Evolutionary conservation across 306 rosid species (phyloP).

Genomic region (Oemleria cerasiformis): DNA sequence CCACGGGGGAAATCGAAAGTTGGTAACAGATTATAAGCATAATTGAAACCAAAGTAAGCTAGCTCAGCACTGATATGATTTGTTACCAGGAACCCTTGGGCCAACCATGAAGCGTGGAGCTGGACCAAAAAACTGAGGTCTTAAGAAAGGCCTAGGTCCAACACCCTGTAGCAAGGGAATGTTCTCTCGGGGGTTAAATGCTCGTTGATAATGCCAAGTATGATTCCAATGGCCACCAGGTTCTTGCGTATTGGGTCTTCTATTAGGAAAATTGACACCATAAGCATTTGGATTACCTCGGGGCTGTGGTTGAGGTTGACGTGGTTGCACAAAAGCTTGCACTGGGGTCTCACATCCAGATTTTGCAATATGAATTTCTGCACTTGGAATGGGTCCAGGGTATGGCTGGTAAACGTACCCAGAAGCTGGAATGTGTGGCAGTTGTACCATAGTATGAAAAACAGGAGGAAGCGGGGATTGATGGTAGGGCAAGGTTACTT

Average conservation of each 20-base stretch:
- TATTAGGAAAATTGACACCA: constrained; percentile 44
- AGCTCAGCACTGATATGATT: not conserved
- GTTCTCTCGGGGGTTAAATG: constrained; percentile 59
- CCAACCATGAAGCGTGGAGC: constrained; percentile 75
- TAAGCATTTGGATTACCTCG: constrained; percentile 63
- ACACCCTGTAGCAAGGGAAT: constrained; percentile 62
- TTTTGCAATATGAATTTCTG: constrained; percentile 55
- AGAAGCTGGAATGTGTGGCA: constrained; percentile 58
- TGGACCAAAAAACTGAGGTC: constrained; percentile 67
- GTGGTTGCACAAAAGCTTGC: constrained; percentile 55
- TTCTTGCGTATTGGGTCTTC: constrained; percentile 70
- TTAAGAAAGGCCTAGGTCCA: constrained; percentile 68
- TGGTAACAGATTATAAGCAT: not conserved
- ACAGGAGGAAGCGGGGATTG: constrained; percentile 51
- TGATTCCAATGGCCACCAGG: constrained; percentile 58
- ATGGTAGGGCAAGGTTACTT: constrained; percentile 55
- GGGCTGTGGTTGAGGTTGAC: constrained; percentile 51
- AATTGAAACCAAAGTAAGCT: not conserved
- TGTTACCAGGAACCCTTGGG: constrained; percentile 73
- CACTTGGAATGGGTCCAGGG: constrained; percentile 56
- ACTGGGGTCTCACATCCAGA: constrained; percentile 55
- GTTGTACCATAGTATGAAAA: constrained; percentile 61
- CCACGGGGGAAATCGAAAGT: not conserved
- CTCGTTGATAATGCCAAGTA: constrained; percentile 74
- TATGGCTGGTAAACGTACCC: constrained; percentile 67